Evolutionary conservation across 768 basidiomycete species (phyloP), one percentile per base, ranked within the genome.

Genomic region (Leccinum fibrillosum): DNA sequence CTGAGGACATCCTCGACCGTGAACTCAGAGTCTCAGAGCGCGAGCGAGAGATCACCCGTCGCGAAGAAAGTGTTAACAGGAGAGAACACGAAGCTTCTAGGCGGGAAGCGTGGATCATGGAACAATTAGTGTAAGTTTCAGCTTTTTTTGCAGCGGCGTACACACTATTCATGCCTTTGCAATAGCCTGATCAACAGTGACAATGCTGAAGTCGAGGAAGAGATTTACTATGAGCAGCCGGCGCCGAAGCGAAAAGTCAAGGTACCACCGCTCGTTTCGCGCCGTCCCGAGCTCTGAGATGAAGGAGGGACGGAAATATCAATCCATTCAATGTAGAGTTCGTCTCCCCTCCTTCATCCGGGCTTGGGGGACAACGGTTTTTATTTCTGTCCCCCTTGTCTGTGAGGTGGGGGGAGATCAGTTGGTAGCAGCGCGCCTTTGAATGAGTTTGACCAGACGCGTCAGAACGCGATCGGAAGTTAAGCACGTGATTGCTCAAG

Each of bases 271-370:
- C 84, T 87, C 78, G 59, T 69, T 79, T 84, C 84, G 80, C 89
- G 89, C 83, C 90, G 88, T 82, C 87, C 89, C 78, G 89, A 90
- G 87, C 86, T 91, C 82, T 92, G 87, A 91, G 90, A 90, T 90
- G 90, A 92, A 88, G 90, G 89, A 84, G 90, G 84, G 73, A 59
- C 59, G 60, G 62, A 63, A 58, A 60, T 62, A 52, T 54, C 56
- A 30, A 58, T 66, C 63, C 62, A 64, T 72, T 67, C 76, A 77
- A 67, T 84, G 79, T 83, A 84, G 75, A 83, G 84, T 89, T 83
- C 82, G 88, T 89, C 84, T 83, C 77, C 79, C 81, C 85, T 86
- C 88, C 88, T 87, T 89, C 86, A 86, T 86, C 87, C 82, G 89
- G 89, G 89, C 86, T 89, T 84, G 88, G 89, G 90, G 89, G 88